Evolutionary conservation across 2,329 filamentous ascomycete species (phyloP).

Genomic region (Paraconiothyrium brasiliense): DNA sequence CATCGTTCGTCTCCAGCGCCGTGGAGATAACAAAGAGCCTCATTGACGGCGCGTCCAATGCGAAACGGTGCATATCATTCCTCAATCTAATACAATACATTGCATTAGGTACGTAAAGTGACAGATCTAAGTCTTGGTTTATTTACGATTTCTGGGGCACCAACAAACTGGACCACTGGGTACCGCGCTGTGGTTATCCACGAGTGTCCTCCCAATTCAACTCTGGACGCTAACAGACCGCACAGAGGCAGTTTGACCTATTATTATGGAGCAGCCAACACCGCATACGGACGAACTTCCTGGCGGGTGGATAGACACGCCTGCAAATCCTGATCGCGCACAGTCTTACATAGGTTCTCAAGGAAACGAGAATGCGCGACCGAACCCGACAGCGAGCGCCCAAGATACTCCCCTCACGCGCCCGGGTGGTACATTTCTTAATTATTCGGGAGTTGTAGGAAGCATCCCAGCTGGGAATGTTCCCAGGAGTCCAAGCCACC

Average conservation of each 20-base stretch:
- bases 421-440: slow-evolving; percentile 32
- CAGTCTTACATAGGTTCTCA: slow-evolving; percentile 35
- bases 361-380: slow-evolving; percentile 17
- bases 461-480: neutral
- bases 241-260: slow-evolving; percentile 3
- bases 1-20: neutral
- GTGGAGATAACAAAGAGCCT: neutral
- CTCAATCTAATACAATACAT: neutral
- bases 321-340: slow-evolving; percentile 34
- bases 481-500: slow-evolving; percentile 14
- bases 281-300: slow-evolving; percentile 44
- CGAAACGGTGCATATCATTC: neutral
- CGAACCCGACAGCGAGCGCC: slow-evolving; percentile 6
- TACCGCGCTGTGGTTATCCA: neutral
- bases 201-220: neutral
- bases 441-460: slow-evolving; percentile 20
- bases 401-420: slow-evolving; percentile 11
- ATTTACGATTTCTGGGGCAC: neutral
- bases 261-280: slow-evolving; percentile 45
- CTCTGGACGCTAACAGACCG: neutral
- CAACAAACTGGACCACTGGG: neutral
- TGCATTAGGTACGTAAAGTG: neutral
- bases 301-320: slow-evolving; percentile 49
- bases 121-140: neutral
- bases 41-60: neutral